Evolutionary conservation across 2,329 filamentous ascomycete genomes (phyloP).

Genomic region (Hypoxylon sp.): DNA sequence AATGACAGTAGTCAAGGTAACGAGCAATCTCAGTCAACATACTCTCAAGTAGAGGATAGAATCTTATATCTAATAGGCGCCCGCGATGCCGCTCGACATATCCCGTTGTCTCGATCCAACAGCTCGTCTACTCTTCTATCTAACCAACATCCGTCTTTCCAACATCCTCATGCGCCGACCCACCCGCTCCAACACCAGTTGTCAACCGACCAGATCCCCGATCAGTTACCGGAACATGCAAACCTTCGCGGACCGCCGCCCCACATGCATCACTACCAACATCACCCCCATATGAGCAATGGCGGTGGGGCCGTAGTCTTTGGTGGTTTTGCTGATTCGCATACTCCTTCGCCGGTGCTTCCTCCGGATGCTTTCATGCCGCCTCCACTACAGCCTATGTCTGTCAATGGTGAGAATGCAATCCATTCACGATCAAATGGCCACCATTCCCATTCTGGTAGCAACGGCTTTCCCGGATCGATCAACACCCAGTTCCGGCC

Average conservation of each 20-base stretch:
- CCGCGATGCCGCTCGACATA: conserved; percentile 33
- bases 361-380: conserved; percentile 63
- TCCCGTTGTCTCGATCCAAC: conserved; percentile 47
- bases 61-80: conserved; percentile 47
- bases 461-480: conserved; percentile 50
- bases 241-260: conserved; percentile 50
- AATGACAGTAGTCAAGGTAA: conserved; percentile 44
- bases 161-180: conserved; percentile 29
- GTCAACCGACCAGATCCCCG: conserved; percentile 45
- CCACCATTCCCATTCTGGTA: conserved; percentile 50
- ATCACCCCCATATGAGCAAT: conserved; percentile 68
- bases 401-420: conserved; percentile 49
- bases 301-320: conserved; percentile 67
- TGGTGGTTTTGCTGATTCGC: conserved; percentile 68
- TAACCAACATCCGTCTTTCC: conserved; percentile 44
- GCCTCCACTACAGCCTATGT: conserved; percentile 61
- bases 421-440: conserved; percentile 48
- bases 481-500: conserved; percentile 50
- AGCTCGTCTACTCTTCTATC: conserved; percentile 37
- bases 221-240: conserved; percentile 44
- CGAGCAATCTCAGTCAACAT: conserved; percentile 27
- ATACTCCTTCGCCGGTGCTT: conserved; percentile 71
- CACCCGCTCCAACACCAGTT: conserved; percentile 45
- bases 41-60: conserved; percentile 26
- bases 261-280: conserved; percentile 55